Conservation (phyloP, 805 yeast genomes). For the Metschnikowia aberdeeniae region DNA sequence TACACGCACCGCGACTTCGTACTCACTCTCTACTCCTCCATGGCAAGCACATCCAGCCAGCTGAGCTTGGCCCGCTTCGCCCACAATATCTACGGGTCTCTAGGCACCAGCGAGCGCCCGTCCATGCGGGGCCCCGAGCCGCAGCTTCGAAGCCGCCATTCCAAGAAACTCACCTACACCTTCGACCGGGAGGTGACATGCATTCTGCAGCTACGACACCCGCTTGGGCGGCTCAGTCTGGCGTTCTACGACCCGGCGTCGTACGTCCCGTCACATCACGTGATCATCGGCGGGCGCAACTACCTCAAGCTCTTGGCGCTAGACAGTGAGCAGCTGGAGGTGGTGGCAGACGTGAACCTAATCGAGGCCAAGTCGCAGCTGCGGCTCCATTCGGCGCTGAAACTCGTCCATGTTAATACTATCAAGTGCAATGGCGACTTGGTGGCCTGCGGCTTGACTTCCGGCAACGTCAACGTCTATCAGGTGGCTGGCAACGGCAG, state of each 20-base stretch:
- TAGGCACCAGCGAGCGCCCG: slow-evolving; percentile 20
- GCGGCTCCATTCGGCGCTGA: slow-evolving; percentile 15
- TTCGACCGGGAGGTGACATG: slow-evolving; percentile 24
- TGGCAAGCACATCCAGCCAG: slow-evolving; percentile 11
- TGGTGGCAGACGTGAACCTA: slow-evolving; percentile 33
- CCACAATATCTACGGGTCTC: slow-evolving; percentile 52
- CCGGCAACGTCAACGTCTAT: slow-evolving; percentile 32
- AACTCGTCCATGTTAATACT: slow-evolving; percentile 37
- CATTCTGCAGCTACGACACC: slow-evolving; percentile 23
- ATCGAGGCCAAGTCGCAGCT: slow-evolving; percentile 21
- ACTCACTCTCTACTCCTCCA: neutral
- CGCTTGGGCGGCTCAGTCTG: slow-evolving; percentile 15
- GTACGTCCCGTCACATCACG: slow-evolving; percentile 26
- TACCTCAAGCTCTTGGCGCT: slow-evolving; percentile 33
- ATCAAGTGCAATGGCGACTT: slow-evolving; percentile 29
- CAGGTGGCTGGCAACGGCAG: slow-evolving; percentile 32
- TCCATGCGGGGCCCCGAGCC: slow-evolving; percentile 12
- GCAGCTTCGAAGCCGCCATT: slow-evolving; percentile 2
- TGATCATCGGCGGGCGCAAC: slow-evolving; percentile 41
- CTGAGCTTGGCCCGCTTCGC: slow-evolving; percentile 50
- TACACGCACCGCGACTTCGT: too few relatives aligned
- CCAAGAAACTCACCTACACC: slow-evolving; percentile 15
- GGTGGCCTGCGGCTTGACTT: slow-evolving; percentile 39
- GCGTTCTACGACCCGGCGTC: slow-evolving; percentile 9
- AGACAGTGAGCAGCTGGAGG: slow-evolving; percentile 27